Percentiles rank a stretch among this genome's conserved stretches.
These are phyloP conservation scores for Elaeis oleifera DNA, from an alignment of 202 grass and related monocot genomes.

Conservation along the genomic window DNA sequence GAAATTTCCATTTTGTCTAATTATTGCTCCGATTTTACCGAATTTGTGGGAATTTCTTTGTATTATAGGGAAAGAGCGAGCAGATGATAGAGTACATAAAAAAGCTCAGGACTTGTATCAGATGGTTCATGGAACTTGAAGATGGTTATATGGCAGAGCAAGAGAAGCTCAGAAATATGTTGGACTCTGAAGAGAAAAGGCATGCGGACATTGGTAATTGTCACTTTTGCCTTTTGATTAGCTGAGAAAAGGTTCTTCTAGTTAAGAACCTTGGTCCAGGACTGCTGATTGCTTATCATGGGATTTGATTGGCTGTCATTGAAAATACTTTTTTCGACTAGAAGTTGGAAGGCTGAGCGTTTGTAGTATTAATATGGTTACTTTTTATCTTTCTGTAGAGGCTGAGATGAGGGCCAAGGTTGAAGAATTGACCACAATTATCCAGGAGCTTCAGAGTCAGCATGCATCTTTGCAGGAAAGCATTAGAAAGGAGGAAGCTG, in stretches of 20 bases:
- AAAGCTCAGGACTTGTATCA: constrained; percentile 62
- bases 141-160: constrained; percentile 62
- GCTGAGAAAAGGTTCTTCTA: not conserved
- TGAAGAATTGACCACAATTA: constrained; percentile 33
- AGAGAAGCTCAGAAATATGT: constrained; percentile 42
- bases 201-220: constrained; percentile 60
- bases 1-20: not conserved
- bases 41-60: not conserved
- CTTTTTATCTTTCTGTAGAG: constrained; percentile 36
- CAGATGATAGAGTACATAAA: constrained; percentile 88
- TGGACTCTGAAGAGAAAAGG: constrained; percentile 42
- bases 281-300: too few species aligned
- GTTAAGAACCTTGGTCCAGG: too few species aligned
- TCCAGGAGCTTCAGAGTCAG: constrained; percentile 32
- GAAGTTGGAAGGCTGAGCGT: not conserved
- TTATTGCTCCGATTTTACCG: not conserved
- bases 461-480: constrained; percentile 42
- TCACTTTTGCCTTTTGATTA: not conserved
- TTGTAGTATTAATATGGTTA: not conserved
- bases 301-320: not conserved
- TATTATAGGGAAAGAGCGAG: constrained; percentile 53
- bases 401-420: constrained; percentile 37
- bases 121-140: constrained; percentile 57
- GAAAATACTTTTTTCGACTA: not conserved
- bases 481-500: constrained; percentile 51